Percentiles rank a stretch among this genome's conserved stretches.
phyloP scores from a whole-genome alignment of 495 filamentous ascomycete species.

The Penicillium longicatenatum region DNA sequence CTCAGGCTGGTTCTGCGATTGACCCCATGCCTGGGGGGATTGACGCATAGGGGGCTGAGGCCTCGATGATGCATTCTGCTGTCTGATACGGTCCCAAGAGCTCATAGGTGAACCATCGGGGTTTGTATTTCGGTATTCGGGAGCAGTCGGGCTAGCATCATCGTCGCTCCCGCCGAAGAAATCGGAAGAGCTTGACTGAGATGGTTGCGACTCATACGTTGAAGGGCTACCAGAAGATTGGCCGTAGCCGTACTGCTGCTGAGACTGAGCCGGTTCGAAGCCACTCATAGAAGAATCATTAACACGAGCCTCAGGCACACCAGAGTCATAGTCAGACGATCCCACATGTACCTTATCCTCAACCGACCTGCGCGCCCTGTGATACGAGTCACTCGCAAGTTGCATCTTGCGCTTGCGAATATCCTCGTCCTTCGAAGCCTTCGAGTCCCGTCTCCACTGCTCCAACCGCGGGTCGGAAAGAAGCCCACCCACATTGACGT shows the following conservation, averaged over 20 bases:
- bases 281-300: not conserved
- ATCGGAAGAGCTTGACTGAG: slow-evolving; percentile 15
- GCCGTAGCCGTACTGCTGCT: slow-evolving; percentile 3
- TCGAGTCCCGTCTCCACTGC: slow-evolving; percentile 22
- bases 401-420: slow-evolving; percentile 26
- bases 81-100: slow-evolving; percentile 48
- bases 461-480: slow-evolving; percentile 33
- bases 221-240: not conserved
- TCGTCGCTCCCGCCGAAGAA: slow-evolving; percentile 39
- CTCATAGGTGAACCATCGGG: slow-evolving; percentile 25
- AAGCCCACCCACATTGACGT: slow-evolving; percentile 12
- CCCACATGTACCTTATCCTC: not conserved
- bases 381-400: slow-evolving; percentile 15
- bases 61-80: slow-evolving; percentile 21
- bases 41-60: slow-evolving; percentile 15
- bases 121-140: slow-evolving; percentile 33
- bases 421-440: slow-evolving; percentile 24
- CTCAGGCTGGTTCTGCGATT: slow-evolving; percentile 5
- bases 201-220: not conserved
- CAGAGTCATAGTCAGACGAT: not conserved
- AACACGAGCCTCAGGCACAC: slow-evolving; percentile 3
- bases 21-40: slow-evolving; percentile 9
- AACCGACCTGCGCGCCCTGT: slow-evolving; percentile 2
- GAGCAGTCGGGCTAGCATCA: slow-evolving; percentile 44
- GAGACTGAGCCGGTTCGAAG: not conserved